phyloP scores from a whole-genome alignment of 1,139 yeast species.

The Blastobotrys persicus region DNA sequence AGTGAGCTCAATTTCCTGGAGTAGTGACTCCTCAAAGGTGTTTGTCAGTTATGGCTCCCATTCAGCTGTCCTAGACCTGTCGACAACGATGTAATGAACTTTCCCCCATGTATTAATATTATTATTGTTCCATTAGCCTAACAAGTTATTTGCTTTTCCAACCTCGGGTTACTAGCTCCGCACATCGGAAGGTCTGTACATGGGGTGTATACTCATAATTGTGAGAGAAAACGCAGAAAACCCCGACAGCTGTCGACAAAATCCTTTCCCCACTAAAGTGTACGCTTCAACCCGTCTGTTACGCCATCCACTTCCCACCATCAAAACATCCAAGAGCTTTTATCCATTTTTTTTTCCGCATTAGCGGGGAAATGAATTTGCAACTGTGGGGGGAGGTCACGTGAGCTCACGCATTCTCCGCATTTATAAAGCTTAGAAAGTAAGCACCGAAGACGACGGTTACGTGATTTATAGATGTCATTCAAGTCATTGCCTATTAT shows the following conservation, averaged over 20 bases:
- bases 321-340: too few relatives aligned
- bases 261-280: too few relatives aligned
- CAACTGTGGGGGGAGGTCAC: background rate
- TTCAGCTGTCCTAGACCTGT: conserved; percentile 11
- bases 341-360: too few relatives aligned
- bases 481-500: conserved; percentile 33
- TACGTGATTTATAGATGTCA: conserved; percentile 17
- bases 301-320: too few relatives aligned
- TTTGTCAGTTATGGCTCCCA: conserved; percentile 26
- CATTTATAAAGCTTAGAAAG: background rate
- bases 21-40: conserved; percentile 24
- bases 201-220: too few relatives aligned
- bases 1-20: conserved; percentile 30
- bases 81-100: background rate
- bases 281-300: too few relatives aligned
- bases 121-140: too few relatives aligned
- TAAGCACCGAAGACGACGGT: background rate
- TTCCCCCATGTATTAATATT: conserved; percentile 6
- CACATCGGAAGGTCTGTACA: too few relatives aligned
- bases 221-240: too few relatives aligned
- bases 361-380: background rate
- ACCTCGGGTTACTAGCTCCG: too few relatives aligned
- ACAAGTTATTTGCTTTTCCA: too few relatives aligned
- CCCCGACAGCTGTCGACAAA: too few relatives aligned
- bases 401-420: background rate